Conservation (phyloP, 441 rosid species). For the Bruguiera hainesii region DNA sequence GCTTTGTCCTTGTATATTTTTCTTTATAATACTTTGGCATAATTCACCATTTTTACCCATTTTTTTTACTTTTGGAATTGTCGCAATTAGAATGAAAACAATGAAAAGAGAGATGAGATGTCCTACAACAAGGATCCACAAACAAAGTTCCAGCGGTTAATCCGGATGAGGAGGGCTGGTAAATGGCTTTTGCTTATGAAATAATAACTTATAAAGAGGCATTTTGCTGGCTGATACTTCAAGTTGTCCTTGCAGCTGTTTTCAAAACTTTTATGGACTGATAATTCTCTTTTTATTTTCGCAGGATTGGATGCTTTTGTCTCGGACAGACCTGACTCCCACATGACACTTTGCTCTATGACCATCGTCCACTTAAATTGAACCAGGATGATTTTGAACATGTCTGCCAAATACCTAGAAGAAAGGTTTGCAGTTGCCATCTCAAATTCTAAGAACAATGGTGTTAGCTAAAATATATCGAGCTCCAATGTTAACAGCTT, state of each 20-base stretch:
- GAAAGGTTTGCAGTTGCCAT: slow-evolving; percentile 39
- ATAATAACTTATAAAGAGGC: neutral
- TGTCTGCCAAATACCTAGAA: slow-evolving; percentile 57
- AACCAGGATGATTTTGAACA: slow-evolving; percentile 54
- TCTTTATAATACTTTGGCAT: neutral
- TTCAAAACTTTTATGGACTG: too few species aligned
- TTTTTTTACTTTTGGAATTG: neutral
- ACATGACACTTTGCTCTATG: slow-evolving; percentile 27
- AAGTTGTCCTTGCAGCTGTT: too few species aligned
- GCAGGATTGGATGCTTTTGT: slow-evolving; percentile 23
- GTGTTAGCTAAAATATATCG: neutral
- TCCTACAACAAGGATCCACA: slow-evolving; percentile 42
- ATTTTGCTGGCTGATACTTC: neutral
- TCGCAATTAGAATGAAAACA: slow-evolving; percentile 44
- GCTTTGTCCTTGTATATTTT: neutral
- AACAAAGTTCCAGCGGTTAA: slow-evolving; percentile 55
- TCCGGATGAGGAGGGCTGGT: slow-evolving; percentile 54
- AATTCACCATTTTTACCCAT: neutral
- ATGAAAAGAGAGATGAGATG: slow-evolving; percentile 51
- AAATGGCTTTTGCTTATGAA: slow-evolving; percentile 8
- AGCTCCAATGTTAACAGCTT: neutral
- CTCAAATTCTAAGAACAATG: neutral
- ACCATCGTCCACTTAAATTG: slow-evolving; percentile 53
- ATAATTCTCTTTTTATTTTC: neutral
- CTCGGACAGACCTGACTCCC: too few species aligned